phyloP scores from a whole-genome alignment of 208 protist species.

The Trypanosomatidae sp. region DNA sequence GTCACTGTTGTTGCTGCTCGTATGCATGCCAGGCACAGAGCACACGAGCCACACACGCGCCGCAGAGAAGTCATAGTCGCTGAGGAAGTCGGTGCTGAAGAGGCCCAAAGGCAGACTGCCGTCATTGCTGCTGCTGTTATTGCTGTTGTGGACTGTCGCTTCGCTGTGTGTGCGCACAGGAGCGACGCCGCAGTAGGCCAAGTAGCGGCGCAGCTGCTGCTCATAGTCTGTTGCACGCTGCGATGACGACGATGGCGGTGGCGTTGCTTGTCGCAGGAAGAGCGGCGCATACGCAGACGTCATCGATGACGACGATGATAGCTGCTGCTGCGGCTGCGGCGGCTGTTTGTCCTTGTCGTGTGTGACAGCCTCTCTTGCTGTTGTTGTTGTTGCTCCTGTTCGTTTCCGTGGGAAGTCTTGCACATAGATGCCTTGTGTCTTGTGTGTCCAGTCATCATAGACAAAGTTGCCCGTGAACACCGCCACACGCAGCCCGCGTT shows the following conservation, averaged over 20 bases:
- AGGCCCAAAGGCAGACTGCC: slow-evolving; percentile 6
- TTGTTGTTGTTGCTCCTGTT: no score
- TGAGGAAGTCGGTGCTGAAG: slow-evolving; percentile 20
- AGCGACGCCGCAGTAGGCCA: no score
- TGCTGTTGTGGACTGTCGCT: no score
- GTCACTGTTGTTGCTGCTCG: neutral
- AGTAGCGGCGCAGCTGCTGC: no score
- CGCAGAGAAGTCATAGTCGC: slow-evolving; percentile 39
- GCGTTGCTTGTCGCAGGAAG: no score
- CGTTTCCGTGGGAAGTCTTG: slow-evolving; percentile 62
- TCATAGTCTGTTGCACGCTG: no score
- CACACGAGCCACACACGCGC: slow-evolving; percentile 43
- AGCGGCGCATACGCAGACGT: no score
- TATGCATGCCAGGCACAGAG: slow-evolving; percentile 45
- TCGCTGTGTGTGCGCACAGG: no score
- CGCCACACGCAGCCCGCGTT: slow-evolving; percentile 33
- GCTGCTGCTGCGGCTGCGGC: no score
- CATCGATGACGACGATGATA: neutral
- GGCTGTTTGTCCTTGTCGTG: neutral
- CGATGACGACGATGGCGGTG: no score
- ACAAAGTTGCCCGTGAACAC: slow-evolving; percentile 71
- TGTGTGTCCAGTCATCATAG: slow-evolving; percentile 42
- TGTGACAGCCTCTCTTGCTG: no score
- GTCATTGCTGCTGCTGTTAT: neutral
- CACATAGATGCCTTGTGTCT: slow-evolving; percentile 63